These are phyloP conservation scores for Aspergillus amoenus DNA, from an alignment of 2,329 filamentous ascomycete genomes.

Conservation along the genomic window DNA sequence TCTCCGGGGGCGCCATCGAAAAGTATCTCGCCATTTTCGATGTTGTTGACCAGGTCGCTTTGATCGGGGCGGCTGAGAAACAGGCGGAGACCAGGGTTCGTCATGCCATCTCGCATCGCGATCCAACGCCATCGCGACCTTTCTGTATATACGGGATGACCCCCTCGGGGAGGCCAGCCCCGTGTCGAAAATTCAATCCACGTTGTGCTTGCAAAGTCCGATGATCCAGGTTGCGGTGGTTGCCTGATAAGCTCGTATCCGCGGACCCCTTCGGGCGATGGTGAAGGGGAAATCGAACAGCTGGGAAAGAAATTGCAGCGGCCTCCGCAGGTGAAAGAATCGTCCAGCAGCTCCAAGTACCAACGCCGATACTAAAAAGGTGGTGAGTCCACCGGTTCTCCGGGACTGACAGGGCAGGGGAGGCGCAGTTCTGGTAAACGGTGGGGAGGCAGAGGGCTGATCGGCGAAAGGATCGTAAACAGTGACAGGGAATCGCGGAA, in stretches of 20 bases:
- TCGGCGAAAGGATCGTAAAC: slow-evolving; percentile 15
- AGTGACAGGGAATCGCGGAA: slow-evolving; percentile 5
- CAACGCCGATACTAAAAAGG: slow-evolving; percentile 1
- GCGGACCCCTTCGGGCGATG: slow-evolving; percentile 2
- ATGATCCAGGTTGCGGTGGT: slow-evolving; percentile 2
- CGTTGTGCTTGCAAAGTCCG: slow-evolving; percentile 29
- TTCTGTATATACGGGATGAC: slow-evolving; percentile 35
- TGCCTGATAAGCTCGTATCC: slow-evolving; percentile 14
- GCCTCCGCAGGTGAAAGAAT: neutral
- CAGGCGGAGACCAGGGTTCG: slow-evolving; percentile 9
- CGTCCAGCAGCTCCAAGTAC: neutral
- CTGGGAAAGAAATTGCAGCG: neutral
- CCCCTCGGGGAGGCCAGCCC: slow-evolving; percentile 44
- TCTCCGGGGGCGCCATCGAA: slow-evolving; percentile 20
- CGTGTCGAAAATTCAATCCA: slow-evolving; percentile 36
- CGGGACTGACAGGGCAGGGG: slow-evolving; percentile 19
- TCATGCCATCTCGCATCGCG: slow-evolving; percentile 24
- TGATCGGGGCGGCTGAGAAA: slow-evolving; percentile 12
- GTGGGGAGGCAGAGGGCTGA: slow-evolving; percentile 16
- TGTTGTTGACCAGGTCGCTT: slow-evolving; percentile 12
- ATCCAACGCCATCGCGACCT: slow-evolving; percentile 32
- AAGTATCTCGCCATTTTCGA: slow-evolving; percentile 23
- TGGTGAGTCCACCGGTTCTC: slow-evolving; percentile 15
- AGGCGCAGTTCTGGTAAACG: slow-evolving; percentile 18
- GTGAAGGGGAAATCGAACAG: neutral